Evolutionary conservation across 768 basidiomycete species (phyloP).

Genomic region (Macrolepiota albuminosa): DNA sequence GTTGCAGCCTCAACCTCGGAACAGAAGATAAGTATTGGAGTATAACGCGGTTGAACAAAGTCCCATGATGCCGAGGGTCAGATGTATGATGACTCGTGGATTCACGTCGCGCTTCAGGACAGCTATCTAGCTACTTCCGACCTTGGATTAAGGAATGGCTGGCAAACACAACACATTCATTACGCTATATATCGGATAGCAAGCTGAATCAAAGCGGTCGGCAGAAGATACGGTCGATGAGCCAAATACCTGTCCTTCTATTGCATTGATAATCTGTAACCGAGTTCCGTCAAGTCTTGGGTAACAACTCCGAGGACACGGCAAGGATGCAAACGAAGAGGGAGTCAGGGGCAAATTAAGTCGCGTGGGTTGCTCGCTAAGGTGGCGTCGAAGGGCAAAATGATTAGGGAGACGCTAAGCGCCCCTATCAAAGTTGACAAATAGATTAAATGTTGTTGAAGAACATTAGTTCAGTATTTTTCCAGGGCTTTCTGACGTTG

Average conservation of each 20-base stretch:
- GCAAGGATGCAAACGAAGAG: constrained; percentile 41
- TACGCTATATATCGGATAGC: constrained; percentile 64
- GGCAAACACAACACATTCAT: constrained; percentile 49
- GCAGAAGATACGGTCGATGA: constrained; percentile 29
- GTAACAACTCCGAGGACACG: constrained; percentile 58
- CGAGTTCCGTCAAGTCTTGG: constrained; percentile 41
- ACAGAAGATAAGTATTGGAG: constrained; percentile 53
- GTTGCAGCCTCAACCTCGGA: constrained; percentile 37
- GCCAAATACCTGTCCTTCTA: constrained; percentile 52
- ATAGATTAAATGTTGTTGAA: constrained; percentile 40
- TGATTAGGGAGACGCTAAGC: constrained; percentile 40
- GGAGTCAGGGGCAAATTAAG: constrained; percentile 37
- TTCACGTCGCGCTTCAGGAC: constrained; percentile 37
- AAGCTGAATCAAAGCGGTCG: constrained; percentile 40
- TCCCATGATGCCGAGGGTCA: constrained; percentile 54
- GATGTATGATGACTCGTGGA: constrained; percentile 45
- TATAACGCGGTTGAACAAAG: constrained; percentile 53
- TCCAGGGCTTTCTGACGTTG: constrained; percentile 44
- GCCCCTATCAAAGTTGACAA: constrained; percentile 43
- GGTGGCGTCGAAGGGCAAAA: constrained; percentile 57
- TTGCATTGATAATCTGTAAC: constrained; percentile 34
- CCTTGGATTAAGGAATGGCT: constrained; percentile 49
- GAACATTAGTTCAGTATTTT: constrained; percentile 50
- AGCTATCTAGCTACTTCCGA: constrained; percentile 40
- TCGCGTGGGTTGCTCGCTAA: constrained; percentile 21